Conservation (phyloP, 2,329 filamentous ascomycete genomes). For the Claviceps maximensis region DNA sequence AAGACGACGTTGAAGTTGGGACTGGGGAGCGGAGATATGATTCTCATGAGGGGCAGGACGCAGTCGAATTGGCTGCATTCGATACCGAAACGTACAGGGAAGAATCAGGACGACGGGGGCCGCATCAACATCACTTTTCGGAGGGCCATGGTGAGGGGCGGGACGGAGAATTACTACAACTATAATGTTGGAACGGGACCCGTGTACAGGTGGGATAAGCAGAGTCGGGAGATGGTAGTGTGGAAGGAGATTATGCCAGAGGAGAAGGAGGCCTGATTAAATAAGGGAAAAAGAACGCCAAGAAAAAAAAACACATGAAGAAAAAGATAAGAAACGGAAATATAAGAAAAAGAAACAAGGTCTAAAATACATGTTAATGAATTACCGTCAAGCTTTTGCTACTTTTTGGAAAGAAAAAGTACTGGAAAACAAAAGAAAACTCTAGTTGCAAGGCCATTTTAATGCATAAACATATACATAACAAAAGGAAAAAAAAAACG, state of each 20-base stretch:
- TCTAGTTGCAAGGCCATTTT: neutral
- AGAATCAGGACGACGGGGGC: constrained; percentile 47
- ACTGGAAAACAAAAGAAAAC: constrained; percentile 5
- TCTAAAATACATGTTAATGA: neutral
- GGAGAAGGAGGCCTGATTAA: constrained; percentile 2
- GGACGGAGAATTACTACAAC: constrained; percentile 72
- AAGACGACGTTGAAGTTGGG: constrained; percentile 35
- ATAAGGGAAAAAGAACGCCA: neutral
- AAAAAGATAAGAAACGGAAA: neutral
- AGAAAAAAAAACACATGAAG: neutral
- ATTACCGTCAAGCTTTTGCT: neutral
- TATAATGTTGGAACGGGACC: constrained; percentile 65
- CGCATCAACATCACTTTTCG: constrained; percentile 70
- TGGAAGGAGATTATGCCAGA: constrained; percentile 16
- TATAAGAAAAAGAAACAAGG: neutral
- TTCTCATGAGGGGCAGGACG: constrained; percentile 64
- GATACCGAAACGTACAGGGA: constrained; percentile 59
- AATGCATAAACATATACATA: neutral
- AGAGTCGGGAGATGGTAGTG: constrained; percentile 33
- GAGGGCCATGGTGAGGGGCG: constrained; percentile 53
- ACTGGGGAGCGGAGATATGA: constrained; percentile 60
- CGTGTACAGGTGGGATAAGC: constrained; percentile 54
- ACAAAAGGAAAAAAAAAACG: neutral
- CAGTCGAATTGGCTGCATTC: constrained; percentile 67
- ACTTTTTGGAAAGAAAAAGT: neutral